Evolutionary conservation across 768 basidiomycete species (phyloP), one percentile per base, ranked within the genome.

Genomic region (Leucocoprinus sp.): DNA sequence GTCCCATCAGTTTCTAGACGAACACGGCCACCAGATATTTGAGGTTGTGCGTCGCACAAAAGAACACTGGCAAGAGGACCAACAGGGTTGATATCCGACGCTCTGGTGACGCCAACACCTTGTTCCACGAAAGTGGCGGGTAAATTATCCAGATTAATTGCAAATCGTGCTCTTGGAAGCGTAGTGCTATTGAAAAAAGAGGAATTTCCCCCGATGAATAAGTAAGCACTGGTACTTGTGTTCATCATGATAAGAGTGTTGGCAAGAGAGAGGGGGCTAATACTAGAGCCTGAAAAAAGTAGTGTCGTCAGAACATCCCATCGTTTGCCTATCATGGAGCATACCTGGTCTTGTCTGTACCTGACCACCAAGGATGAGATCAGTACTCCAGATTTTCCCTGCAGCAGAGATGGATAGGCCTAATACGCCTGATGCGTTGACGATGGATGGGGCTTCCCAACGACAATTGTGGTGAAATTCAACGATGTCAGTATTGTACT

Each of bases 391-490:
- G 7, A 18, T 18, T 14, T 36, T 23, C 8, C 34, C 40, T 19
- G 39, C 39, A 14, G 46, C 46, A 4, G n/a, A 1, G 12, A 27
- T 17, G 2, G 23, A 8, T 8, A 40, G 17, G 4, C 15, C 17
- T 0, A 2, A 22, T 1, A 40, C 19, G 9, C 4, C 23, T 7
- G 31, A 11, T 8, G 31, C 31, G 24, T 42, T 48, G 7, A 36
- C 22, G 22, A 42, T 41, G n/a, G 23, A 0, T 4, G 45, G 45
- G 1, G 45, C 45, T 19, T 41, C 45, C 45, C 45, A 47, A 33
- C 35, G 45, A 31, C 45, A 47, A n/a, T 47, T 38, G 29, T 38
- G n/a, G 17, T 45, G 44, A 15, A 38, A 45, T 28, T 38, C 44
- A 4, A 45, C 44, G 11, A 47, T 31, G 17, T 47, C 45, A 15